Conservation (phyloP, 1,284 basidiomycete genomes). For the Calocybe gambosa region DNA sequence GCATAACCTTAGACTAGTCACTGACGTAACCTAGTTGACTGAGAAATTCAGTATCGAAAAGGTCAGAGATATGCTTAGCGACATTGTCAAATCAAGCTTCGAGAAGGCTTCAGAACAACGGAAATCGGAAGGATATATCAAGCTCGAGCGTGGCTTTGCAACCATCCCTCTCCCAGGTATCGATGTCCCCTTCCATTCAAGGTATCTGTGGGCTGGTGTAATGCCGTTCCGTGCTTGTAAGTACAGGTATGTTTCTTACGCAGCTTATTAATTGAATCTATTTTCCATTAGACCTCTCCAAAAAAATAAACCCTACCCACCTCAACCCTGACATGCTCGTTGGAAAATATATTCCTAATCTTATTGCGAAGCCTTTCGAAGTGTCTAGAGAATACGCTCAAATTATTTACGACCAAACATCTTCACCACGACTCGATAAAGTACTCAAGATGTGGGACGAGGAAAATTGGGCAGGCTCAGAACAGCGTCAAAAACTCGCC, state of each 20-base stretch:
- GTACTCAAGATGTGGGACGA: slow-evolving; percentile 91
- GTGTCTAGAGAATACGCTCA: slow-evolving; percentile 89
- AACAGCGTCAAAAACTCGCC: slow-evolving; percentile 87
- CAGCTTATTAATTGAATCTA: slow-evolving; percentile 1
- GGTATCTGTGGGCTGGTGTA: slow-evolving; percentile 98
- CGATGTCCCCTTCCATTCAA: slow-evolving; percentile 98
- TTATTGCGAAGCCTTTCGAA: slow-evolving; percentile 93
- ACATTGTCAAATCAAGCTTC: slow-evolving; percentile 86
- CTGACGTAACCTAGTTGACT: slow-evolving; percentile 52
- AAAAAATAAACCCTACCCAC: slow-evolving; percentile 91
- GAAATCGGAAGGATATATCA: slow-evolving; percentile 83
- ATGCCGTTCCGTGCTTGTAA: slow-evolving; percentile 92
- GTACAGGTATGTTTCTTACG: slow-evolving; percentile 22
- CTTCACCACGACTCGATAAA: slow-evolving; percentile 89
- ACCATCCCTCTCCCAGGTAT: slow-evolving; percentile 96
- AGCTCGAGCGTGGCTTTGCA: slow-evolving; percentile 93
- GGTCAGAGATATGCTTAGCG: slow-evolving; percentile 86
- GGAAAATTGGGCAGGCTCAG: slow-evolving; percentile 79
- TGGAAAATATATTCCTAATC: slow-evolving; percentile 95
- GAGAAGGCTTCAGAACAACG: slow-evolving; percentile 76
- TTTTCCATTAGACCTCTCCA: slow-evolving; percentile 73
- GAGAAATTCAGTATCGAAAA: slow-evolving; percentile 81
- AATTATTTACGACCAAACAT: slow-evolving; percentile 92
- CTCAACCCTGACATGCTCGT: slow-evolving; percentile 90
- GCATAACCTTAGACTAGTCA: background rate